phyloP scores from a whole-genome alignment of 352 stramenopile genomes.

The Globisporangium nunn region DNA sequence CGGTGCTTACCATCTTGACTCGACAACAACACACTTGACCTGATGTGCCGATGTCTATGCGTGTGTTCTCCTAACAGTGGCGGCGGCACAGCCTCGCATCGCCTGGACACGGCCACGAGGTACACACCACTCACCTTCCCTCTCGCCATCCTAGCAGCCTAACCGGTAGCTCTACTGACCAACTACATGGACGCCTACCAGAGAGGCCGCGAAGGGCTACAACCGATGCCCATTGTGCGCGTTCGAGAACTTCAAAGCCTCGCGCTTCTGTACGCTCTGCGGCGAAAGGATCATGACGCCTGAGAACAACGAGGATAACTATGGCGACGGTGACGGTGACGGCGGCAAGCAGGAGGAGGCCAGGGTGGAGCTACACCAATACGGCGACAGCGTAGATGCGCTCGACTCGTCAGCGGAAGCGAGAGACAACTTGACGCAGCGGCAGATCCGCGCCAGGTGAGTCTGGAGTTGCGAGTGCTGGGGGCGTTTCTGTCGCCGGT shows the following conservation, averaged over 20 bases:
- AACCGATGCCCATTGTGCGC: conserved; percentile 33
- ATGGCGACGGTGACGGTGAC: too few relatives aligned
- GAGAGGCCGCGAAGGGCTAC: conserved; percentile 44
- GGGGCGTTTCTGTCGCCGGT: too few relatives aligned
- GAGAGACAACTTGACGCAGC: conserved; percentile 7
- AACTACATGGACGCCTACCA: neutral
- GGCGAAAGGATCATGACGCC: conserved; percentile 22
- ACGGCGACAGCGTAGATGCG: neutral
- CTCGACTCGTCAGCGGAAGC: conserved; percentile 1
- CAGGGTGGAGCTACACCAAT: conserved; percentile 4
- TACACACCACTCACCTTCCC: conserved; percentile 1
- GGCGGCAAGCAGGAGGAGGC: neutral
- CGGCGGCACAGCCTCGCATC: conserved; percentile 25
- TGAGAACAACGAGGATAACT: neutral
- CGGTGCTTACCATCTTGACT: neutral
- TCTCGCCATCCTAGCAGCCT: too few relatives aligned
- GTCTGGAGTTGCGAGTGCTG: neutral
- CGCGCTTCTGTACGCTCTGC: conserved; percentile 39
- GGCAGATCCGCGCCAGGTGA: conserved; percentile 25
- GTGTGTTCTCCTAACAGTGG: neutral
- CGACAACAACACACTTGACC: neutral
- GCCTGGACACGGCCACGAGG: conserved; percentile 38
- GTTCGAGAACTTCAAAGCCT: conserved; percentile 58
- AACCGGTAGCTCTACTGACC: neutral
- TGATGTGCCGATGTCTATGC: neutral